Conservation (phyloP, 2,329 filamentous ascomycete species). For the Aureobasidium mangrovei region DNA sequence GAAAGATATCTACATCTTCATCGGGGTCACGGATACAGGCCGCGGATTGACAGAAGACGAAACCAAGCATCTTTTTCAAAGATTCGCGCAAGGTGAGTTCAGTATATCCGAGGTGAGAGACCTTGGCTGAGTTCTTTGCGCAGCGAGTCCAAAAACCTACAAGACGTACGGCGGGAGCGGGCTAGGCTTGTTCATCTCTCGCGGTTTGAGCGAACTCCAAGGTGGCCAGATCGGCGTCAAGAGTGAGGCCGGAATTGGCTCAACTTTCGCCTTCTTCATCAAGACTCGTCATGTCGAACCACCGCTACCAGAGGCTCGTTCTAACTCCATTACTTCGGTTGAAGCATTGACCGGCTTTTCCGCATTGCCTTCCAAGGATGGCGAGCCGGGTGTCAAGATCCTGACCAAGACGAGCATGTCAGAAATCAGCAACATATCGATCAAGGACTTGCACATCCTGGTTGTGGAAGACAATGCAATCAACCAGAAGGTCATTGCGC, state of each 20-base stretch:
- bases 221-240: constrained; percentile 58
- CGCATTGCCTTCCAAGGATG: not conserved
- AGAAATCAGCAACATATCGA: not conserved
- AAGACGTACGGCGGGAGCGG: constrained; percentile 60
- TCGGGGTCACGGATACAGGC: constrained; percentile 30
- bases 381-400: not conserved
- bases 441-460: not conserved
- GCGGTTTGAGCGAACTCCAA: constrained; percentile 49
- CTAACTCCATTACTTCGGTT: not conserved
- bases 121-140: not conserved
- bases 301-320: not conserved
- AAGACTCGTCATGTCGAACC: constrained; percentile 32
- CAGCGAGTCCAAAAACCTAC: constrained; percentile 6
- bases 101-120: not conserved
- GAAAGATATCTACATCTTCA: constrained; percentile 29
- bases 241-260: constrained; percentile 50
- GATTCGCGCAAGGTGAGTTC: constrained; percentile 56
- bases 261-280: constrained; percentile 59
- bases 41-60: constrained; percentile 28
- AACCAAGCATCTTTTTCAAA: constrained; percentile 47
- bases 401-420: not conserved
- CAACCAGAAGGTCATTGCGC: constrained; percentile 33
- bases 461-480: constrained; percentile 33
- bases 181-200: constrained; percentile 58
- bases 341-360: not conserved